Evolutionary conservation across 1,139 yeast genomes (phyloP), one percentile per base, ranked within the genome.

Genomic region (Diutina sp.): DNA sequence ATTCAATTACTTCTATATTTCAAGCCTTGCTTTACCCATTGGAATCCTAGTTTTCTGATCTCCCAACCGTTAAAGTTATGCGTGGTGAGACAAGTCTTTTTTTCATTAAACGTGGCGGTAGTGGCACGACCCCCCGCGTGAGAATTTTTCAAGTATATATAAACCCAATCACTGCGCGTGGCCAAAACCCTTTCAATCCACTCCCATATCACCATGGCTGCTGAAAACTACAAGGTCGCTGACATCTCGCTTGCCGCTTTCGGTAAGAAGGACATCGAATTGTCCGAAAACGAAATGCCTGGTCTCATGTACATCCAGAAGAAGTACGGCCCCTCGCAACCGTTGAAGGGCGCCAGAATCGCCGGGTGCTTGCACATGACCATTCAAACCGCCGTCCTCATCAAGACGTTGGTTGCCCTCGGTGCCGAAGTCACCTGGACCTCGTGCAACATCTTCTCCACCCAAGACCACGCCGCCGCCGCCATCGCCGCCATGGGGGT

Each of bases 351-450:
- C 70, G 99, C 99, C 66, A 87, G 98, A 80, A 85, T 93, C 71
- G 99, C 99, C 63, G 99, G 99, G 72, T 91, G 97, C 82, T 84
- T 93, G 73, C 99, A 93, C 83, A 95, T 95, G 99, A 93, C 99
- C 74, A 88, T 93, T 70, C 99, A 93, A 82, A 95, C 99, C 68
- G 99, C 99, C 66, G 99, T 93, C 64, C 84, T 93, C 77, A 95
- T 95, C 70, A 99, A 93, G 83, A 95, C 99, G 66, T 84, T 95
- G 71, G 88, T 83, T 70, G 97, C 96, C 65, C 84, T 93, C 68
- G 99, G 99, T 80, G 99, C 99, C 65, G 99, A 93, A 82, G 99
- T 93, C 64, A 93, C 99, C 71, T 93, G 99, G 99, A 83, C 97
- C 64, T 91, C 98, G 57, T 93, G 99, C 85, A 93, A 93, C 96